A percentile compares a stretch with the other conserved stretches of the same genome.
These are phyloP conservation scores for Euphorbia celastroides DNA, from an alignment of 441 rosid species.

Conservation along the genomic window DNA sequence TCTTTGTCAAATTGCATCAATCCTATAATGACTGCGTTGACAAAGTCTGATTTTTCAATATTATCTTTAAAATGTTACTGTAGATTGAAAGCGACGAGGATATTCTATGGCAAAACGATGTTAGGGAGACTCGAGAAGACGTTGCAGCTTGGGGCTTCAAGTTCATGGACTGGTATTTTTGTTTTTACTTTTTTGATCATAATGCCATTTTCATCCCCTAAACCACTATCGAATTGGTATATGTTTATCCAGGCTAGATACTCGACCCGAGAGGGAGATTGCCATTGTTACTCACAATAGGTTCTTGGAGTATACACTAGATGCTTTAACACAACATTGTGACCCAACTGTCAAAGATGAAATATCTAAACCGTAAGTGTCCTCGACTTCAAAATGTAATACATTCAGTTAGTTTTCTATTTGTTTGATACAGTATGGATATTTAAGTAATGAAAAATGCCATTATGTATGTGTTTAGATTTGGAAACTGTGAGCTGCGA, in stretches of 20 bases:
- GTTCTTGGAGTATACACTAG: conserved; percentile 54
- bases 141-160: conserved; percentile 54
- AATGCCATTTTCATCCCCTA: neutral
- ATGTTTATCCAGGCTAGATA: conserved; percentile 42
- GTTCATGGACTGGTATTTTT: conserved; percentile 24
- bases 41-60: neutral
- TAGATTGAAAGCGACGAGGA: conserved; percentile 76
- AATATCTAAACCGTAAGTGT: conserved; percentile 27
- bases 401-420: neutral
- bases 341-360: conserved; percentile 19
- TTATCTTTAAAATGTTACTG: neutral
- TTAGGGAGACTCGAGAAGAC: conserved; percentile 47
- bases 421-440: neutral
- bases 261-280: conserved; percentile 63
- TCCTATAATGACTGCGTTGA: no score
- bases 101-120: conserved; percentile 42
- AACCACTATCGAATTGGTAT: neutral
- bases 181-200: neutral
- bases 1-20: neutral
- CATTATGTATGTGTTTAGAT: conserved; percentile 26
- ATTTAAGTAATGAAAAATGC: neutral
- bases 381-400: neutral
- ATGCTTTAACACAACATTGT: conserved; percentile 28
- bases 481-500: conserved; percentile 65
- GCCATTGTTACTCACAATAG: conserved; percentile 72